Evolutionary conservation across 2,329 filamentous ascomycete species (phyloP).

Genomic region (Phialophora macrospora): DNA sequence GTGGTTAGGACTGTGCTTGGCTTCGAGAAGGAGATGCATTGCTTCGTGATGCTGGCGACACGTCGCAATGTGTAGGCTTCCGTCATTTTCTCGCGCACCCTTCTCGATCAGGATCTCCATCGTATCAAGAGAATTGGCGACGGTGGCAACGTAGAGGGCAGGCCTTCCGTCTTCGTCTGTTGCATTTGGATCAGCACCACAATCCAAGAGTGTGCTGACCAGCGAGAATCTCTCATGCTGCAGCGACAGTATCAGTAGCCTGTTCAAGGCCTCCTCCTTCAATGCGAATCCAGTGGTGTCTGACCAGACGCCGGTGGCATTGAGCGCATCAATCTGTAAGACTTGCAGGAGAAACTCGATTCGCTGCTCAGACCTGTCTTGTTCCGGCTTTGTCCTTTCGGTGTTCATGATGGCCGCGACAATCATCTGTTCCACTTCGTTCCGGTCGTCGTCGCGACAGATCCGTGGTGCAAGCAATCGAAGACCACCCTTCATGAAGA

Average conservation of each 20-base stretch:
- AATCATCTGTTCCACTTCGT: constrained; percentile 14
- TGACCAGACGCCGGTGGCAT: neutral
- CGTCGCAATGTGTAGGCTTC: constrained; percentile 21
- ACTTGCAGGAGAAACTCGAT: constrained; percentile 15
- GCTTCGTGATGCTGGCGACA: constrained; percentile 17
- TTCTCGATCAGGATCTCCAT: constrained; percentile 11
- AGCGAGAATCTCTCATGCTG: constrained; percentile 5
- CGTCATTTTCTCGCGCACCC: constrained; percentile 16
- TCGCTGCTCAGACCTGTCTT: constrained; percentile 1
- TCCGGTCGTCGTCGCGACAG: constrained; percentile 7
- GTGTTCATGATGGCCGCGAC: constrained; percentile 5
- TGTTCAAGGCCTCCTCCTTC: constrained; percentile 1
- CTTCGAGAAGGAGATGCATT: constrained; percentile 17
- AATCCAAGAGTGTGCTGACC: constrained; percentile 9
- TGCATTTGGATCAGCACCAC: constrained; percentile 9
- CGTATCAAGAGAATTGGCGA: constrained; percentile 10
- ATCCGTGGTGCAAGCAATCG: neutral
- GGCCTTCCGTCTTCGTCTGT: constrained; percentile 8
- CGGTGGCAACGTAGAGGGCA: constrained; percentile 16
- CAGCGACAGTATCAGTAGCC: constrained; percentile 8
- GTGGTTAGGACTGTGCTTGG: constrained; percentile 12
- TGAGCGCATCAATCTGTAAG: constrained; percentile 12
- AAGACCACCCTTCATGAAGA: constrained; percentile 17
- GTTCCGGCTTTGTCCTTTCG: neutral
- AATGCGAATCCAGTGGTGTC: constrained; percentile 6